Conservation (phyloP, 202 grass and related monocot genomes). For the Tripidium arundinaceum region DNA sequence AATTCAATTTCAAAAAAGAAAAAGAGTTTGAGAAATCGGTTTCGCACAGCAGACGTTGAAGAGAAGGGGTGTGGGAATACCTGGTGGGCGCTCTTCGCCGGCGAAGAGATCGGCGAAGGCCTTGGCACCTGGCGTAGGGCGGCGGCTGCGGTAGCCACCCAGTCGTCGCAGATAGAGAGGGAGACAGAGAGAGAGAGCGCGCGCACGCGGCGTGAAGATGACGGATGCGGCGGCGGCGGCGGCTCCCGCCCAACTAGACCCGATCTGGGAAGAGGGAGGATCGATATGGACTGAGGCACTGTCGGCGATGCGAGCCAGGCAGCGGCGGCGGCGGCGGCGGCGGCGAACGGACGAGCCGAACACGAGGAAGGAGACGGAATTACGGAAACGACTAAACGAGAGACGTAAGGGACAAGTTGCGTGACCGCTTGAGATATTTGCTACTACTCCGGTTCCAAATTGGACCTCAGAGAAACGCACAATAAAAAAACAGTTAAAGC, state of each 20-base stretch:
- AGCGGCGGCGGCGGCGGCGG: too few relatives aligned
- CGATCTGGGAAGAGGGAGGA: not conserved
- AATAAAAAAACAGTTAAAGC: too few relatives aligned
- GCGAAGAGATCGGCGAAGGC: not conserved
- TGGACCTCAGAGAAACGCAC: not conserved
- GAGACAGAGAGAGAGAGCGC: not conserved
- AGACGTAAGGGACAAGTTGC: not conserved
- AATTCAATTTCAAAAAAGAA: not conserved
- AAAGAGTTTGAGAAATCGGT: not conserved
- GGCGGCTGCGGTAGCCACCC: not conserved
- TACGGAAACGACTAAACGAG: too few relatives aligned
- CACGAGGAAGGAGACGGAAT: not conserved
- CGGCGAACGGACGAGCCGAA: not conserved
- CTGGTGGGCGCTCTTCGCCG: not conserved
- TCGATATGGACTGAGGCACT: not conserved
- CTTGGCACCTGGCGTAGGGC: not conserved
- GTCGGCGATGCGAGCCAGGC: not conserved
- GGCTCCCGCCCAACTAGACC: not conserved
- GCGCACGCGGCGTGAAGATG: not conserved
- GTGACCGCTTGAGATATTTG: not conserved
- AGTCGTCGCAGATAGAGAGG: not conserved
- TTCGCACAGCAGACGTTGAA: not conserved
- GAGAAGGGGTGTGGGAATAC: not conserved
- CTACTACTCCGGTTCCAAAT: not conserved
- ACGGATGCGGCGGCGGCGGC: not conserved